Evolutionary conservation across 2,329 filamentous ascomycete species (phyloP).

Genomic region (Fusarium fujikuroi): DNA sequence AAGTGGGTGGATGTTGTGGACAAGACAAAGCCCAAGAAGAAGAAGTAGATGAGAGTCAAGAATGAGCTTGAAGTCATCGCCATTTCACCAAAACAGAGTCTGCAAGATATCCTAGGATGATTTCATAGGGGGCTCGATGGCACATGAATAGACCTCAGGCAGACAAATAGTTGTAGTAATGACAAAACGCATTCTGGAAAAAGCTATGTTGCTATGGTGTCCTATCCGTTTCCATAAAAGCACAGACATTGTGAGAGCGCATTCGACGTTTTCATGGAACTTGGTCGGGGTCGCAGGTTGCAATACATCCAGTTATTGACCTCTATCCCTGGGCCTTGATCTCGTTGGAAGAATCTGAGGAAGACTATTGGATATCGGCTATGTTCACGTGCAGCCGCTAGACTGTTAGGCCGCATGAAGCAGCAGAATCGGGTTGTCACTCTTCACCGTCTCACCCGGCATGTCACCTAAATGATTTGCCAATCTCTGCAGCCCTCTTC

Average conservation of each 20-base stretch:
- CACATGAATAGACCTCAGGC: background rate
- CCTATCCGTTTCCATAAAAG: no score
- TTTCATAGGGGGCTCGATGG: background rate
- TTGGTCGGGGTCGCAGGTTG: no score
- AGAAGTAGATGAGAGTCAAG: conserved; percentile 7
- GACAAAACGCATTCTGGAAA: fast-evolving
- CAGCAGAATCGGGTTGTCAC: no score
- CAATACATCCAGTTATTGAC: background rate
- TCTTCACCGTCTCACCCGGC: background rate
- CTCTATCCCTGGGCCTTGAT: no score
- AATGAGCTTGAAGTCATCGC: no score
- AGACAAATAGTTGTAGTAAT: background rate
- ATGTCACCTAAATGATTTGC: background rate
- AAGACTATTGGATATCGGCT: background rate
- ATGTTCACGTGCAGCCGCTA: background rate
- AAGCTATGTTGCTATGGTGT: fast-evolving
- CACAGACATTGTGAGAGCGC: fast-evolving
- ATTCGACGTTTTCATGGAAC: background rate
- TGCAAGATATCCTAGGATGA: no score
- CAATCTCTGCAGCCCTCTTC: fast-evolving
- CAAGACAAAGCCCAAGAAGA: conserved; percentile 38
- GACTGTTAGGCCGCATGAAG: background rate
- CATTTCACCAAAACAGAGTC: no score
- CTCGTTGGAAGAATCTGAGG: background rate
- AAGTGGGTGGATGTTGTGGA: conserved; percentile 41